Base-by-base conservation (phyloP, 2,329 filamentous ascomycete species). In the Pseudogymnoascus sp. region DNA sequence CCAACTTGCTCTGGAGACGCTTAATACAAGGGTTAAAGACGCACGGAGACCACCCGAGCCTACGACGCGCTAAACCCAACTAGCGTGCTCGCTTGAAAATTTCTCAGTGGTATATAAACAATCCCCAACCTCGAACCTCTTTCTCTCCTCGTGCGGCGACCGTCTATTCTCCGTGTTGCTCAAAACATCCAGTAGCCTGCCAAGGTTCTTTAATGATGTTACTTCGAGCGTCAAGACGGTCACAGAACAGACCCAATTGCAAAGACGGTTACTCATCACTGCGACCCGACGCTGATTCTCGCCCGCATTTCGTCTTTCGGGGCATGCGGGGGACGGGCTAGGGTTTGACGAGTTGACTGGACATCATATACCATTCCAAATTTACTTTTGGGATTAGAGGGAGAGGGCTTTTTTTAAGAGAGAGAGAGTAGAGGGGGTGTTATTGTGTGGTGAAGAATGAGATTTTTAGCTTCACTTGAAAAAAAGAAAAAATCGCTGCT, bases 221-320 rank as follows among this genome's bases (percentile, higher is more conserved):
- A 62, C 63, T 59, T 63, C 63, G 70, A 72, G 71, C 66, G 71
- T 73, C 71, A 70, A 66, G 67, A 63, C 63, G 66, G 62, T 64
- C 68, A 71, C 70, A 73, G 71, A 79, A 66, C 62, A 67, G 76
- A 76, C 77, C 82, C 81, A 89, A 93, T 93, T 92, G 88, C 88
- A 90, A 78, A 74, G 79, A 79, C 62, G 77, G 80, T 75, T 77
- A 73, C 76, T 76, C 75, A 77, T 18, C 79, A 78, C 73, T 77
- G 72, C 39, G 73, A 73, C 73, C 74, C 72, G 72, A 71, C 72
- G 71, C 69, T 70, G 69, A 73, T 74, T 73, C 71, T 63, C 64
- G 63, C 61, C 30, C 62, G 57, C 68, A 69, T 67, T 69, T 71
- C 70, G 70, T 67, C 71, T 68, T 71, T 72, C 72, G 74, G 71